Base-by-base conservation (phyloP, 805 yeast species). In the Candida fluviatilis region DNA sequence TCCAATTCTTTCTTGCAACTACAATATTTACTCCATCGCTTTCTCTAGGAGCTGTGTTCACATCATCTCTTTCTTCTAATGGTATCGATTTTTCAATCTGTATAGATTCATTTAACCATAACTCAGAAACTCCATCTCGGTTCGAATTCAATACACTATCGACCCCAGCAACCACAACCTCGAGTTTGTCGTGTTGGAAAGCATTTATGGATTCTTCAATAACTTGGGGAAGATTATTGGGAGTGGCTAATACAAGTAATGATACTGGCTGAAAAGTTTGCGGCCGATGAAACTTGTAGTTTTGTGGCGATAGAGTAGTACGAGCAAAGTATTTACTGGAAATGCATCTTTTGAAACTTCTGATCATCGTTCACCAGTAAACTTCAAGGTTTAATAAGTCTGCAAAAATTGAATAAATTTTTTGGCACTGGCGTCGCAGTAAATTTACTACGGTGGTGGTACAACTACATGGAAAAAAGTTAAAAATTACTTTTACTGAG, bases 121-220 rank as follows among this genome's bases (percentile, higher is more conserved):
- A 46, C 46, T 62, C 69, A 7, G 66, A 54, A 2, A 66, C 48
- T 0, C 73, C 75, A 42, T 57, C 52, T 24, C 64, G 41, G 8
- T 43, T 45, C 2, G 64, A 59, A 33, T 52, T 50, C 11, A 60
- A 57, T 13, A 63, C 56, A 3, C 66, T 48, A 39, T 69, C 73
- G 3, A 66, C 54, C 1, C 71, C 72, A 0, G 71, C 73, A 11
- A 67, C 71, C 8, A 62, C 47, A 2, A 66, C 58, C 46, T 66
- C 72, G 14, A 67, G 28, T 5, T 49, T 42, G 12, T 52, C 38
- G 13, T 51, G 25, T 30, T 60, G 57, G 41, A 52, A 48, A 8
- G 59, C 41, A 1, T 40, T 31, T 10, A 67, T 58, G 13, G 65
- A 52, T 30, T 57, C 47, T 18, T 57, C 55, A n/a, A 66, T 62